These are phyloP conservation scores for Diplogelasinospora grovesii DNA, from an alignment of 495 filamentous ascomycete genomes.

Conservation along the genomic window DNA sequence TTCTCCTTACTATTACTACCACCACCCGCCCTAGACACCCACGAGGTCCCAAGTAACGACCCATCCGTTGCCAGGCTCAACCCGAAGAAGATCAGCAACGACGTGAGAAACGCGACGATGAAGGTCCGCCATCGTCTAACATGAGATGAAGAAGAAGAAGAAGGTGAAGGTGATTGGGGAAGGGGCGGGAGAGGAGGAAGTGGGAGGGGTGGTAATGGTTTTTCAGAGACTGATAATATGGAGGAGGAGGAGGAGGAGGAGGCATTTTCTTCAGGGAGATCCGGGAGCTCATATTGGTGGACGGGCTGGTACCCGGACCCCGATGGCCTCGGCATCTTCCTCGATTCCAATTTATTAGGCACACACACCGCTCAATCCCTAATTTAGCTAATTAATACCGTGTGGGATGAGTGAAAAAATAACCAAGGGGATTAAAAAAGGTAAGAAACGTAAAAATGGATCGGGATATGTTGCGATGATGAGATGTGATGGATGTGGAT, in stretches of 20 bases:
- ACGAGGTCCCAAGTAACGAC: constrained; percentile 5
- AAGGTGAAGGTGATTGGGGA: background rate
- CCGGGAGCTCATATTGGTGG: constrained; percentile 4
- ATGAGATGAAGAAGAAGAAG: background rate
- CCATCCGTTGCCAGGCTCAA: constrained; percentile 11
- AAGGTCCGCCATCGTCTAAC: constrained; percentile 1
- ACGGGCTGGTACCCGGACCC: constrained; percentile 12
- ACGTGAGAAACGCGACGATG: constrained; percentile 4
- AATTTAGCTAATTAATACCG: too few species aligned
- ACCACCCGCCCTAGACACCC: background rate
- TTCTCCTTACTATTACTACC: background rate
- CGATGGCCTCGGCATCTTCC: too few species aligned
- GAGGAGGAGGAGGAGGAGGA: background rate
- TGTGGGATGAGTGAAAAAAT: too few species aligned
- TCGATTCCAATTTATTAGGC: too few species aligned
- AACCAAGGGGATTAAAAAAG: too few species aligned
- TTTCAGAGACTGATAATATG: background rate
- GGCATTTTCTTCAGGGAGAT: background rate
- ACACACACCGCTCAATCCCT: too few species aligned
- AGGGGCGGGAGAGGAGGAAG: background rate
- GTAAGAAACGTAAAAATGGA: too few species aligned
- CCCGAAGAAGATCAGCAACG: constrained; percentile 12
- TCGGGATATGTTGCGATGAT: too few species aligned
- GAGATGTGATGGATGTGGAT: too few species aligned
- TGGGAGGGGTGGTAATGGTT: too few species aligned